These are phyloP conservation scores for Pyronema domesticum DNA, from an alignment of 495 filamentous ascomycete genomes.

Conservation along the genomic window DNA sequence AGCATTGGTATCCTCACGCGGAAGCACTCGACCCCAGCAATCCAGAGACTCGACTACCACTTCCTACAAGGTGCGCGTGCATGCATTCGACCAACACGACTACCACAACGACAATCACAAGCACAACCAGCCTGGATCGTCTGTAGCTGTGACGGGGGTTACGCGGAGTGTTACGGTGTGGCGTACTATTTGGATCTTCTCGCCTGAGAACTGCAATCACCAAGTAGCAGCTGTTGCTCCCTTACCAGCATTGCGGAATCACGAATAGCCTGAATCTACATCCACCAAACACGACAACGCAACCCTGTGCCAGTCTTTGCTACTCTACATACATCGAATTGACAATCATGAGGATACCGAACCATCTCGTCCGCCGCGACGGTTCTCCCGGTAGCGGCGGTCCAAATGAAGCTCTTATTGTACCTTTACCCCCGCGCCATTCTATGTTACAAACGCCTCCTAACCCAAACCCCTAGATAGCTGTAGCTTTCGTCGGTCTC, in stretches of 20 bases:
- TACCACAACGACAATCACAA: background rate
- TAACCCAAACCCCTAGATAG: constrained; percentile 8
- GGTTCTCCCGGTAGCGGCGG: background rate
- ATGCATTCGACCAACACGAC: constrained; percentile 1
- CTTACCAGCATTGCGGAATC: background rate
- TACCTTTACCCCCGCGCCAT: background rate
- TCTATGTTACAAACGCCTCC: background rate
- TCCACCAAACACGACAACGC: background rate
- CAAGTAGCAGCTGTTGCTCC: background rate
- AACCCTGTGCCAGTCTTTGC: background rate
- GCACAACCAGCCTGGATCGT: background rate
- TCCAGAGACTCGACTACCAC: background rate
- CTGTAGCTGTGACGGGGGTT: background rate
- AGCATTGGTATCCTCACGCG: too few species aligned
- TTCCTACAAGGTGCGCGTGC: background rate
- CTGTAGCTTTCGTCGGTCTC: constrained; percentile 17
- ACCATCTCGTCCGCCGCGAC: background rate
- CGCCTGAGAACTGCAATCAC: background rate
- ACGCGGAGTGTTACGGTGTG: too few species aligned
- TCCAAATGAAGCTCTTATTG: background rate
- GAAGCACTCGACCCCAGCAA: too few species aligned
- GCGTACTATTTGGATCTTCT: background rate
- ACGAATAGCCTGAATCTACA: background rate
- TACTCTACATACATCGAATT: background rate
- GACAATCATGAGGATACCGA: background rate